These are phyloP conservation scores for Beauveria brongniartii DNA, from an alignment of 2,329 filamentous ascomycete genomes.

Conservation along the genomic window DNA sequence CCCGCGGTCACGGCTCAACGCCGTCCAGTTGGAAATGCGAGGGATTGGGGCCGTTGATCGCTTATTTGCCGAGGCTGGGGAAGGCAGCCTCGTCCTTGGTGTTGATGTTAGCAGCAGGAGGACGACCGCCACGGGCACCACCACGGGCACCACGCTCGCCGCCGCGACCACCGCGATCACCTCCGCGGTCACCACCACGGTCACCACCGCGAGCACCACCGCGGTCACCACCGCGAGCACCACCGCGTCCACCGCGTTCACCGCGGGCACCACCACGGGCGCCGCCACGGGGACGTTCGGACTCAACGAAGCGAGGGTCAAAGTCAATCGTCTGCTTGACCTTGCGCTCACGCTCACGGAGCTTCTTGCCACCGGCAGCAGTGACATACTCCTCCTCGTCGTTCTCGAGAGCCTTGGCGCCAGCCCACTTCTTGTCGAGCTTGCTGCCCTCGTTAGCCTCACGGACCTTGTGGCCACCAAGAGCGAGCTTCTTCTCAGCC, in stretches of 20 bases:
- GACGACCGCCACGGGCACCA: constrained; percentile 33
- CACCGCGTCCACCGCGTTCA: constrained; percentile 40
- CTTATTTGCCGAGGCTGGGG: constrained; percentile 51
- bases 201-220: constrained; percentile 35
- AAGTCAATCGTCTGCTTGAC: constrained; percentile 85
- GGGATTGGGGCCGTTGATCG: constrained; percentile 12
- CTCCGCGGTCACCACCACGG: constrained; percentile 30
- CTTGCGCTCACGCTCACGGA: constrained; percentile 84
- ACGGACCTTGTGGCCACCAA: constrained; percentile 62
- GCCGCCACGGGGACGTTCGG: constrained; percentile 47
- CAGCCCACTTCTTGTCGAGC: constrained; percentile 85
- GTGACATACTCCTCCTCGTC: constrained; percentile 70
- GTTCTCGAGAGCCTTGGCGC: constrained; percentile 64
- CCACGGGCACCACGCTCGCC: constrained; percentile 27
- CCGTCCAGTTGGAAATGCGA: not conserved
- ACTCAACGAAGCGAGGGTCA: constrained; percentile 74
- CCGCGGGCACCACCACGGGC: constrained; percentile 48
- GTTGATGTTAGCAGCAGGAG: constrained; percentile 43
- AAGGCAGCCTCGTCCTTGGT: constrained; percentile 50
- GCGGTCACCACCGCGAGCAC: constrained; percentile 36
- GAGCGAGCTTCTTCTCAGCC: constrained; percentile 66
- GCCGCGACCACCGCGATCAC: constrained; percentile 30
- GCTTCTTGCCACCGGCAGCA: constrained; percentile 64
- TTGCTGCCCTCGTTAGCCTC: constrained; percentile 89
- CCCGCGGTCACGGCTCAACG: not conserved